Evolutionary conservation across 306 rosid species (phyloP).

Genomic region (Casuarina equisetifolia): DNA sequence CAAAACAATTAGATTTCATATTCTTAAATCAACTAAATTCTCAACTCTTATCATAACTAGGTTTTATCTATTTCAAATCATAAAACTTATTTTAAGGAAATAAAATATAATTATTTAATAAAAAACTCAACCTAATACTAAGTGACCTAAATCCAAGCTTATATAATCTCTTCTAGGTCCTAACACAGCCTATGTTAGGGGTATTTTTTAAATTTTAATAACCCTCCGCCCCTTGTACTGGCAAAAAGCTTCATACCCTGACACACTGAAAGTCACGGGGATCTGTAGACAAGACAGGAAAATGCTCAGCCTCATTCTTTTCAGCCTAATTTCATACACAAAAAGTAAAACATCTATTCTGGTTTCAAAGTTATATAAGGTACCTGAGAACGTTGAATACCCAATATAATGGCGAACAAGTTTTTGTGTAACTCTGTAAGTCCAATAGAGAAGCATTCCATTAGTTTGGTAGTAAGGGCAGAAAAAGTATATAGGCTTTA

Average conservation of each 20-base stretch:
- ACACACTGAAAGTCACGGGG: slow-evolving; percentile 71
- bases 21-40: too few relatives aligned
- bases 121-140: too few relatives aligned
- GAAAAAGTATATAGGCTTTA: neutral
- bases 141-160: too few relatives aligned
- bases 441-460: slow-evolving; percentile 7
- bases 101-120: too few relatives aligned
- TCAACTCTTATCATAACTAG: too few relatives aligned
- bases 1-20: too few relatives aligned
- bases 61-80: too few relatives aligned
- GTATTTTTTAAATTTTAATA: slow-evolving; percentile 27
- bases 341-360: neutral
- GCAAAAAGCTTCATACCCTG: slow-evolving; percentile 63
- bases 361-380: neutral
- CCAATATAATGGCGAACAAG: slow-evolving; percentile 59
- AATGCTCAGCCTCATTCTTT: neutral
- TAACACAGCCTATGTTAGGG: too few relatives aligned
- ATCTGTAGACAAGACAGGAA: slow-evolving; percentile 42
- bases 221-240: slow-evolving; percentile 64
- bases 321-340: neutral
- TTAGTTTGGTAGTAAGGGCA: neutral
- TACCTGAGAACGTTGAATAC: slow-evolving; percentile 58
- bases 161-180: too few relatives aligned
- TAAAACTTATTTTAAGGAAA: too few relatives aligned
- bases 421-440: slow-evolving; percentile 45